A percentile compares a stretch with the other conserved stretches of the same genome.
Conservation (phyloP, 208 protist genomes). For the Strigomonas oncopelti region DNA sequence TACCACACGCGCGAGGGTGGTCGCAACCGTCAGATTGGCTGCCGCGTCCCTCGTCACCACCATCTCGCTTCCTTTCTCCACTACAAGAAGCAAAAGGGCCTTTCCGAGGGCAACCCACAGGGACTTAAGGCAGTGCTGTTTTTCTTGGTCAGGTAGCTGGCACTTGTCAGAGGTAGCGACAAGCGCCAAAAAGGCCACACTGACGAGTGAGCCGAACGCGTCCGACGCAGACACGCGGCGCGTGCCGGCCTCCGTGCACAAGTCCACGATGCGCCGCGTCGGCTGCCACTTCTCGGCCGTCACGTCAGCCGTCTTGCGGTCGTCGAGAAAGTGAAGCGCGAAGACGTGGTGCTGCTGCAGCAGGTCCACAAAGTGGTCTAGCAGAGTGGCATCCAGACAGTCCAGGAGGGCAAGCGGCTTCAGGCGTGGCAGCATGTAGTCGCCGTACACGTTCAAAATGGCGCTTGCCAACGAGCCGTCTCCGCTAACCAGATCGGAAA, state of each 20-base stretch:
- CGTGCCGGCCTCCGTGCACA: too few species aligned
- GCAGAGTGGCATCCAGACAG: constrained; percentile 36
- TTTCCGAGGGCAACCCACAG: not conserved
- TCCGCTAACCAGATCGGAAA: constrained; percentile 36
- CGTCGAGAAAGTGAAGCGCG: not conserved
- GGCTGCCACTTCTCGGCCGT: too few species aligned
- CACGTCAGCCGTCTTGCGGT: too few species aligned
- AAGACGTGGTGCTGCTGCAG: not conserved
- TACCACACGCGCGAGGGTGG: not conserved
- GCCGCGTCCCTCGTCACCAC: not conserved
- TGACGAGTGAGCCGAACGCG: too few species aligned
- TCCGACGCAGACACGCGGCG: too few species aligned
- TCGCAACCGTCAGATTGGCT: not conserved
- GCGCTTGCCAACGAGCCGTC: constrained; percentile 45
- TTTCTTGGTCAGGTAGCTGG: not conserved
- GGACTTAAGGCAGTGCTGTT: not conserved
- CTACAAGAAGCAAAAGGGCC: not conserved
- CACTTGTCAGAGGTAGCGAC: too few species aligned
- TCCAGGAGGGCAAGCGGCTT: constrained; percentile 42
- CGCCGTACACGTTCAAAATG: constrained; percentile 57
- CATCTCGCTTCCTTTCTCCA: not conserved
- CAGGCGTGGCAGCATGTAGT: constrained; percentile 38
- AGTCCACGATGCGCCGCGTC: too few species aligned
- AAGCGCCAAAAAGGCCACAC: too few species aligned
- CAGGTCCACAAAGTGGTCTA: constrained; percentile 65